These are phyloP conservation scores for Amaranthus hypochondriacus DNA, from an alignment of 148 eudicot genomes.

Conservation along the genomic window DNA sequence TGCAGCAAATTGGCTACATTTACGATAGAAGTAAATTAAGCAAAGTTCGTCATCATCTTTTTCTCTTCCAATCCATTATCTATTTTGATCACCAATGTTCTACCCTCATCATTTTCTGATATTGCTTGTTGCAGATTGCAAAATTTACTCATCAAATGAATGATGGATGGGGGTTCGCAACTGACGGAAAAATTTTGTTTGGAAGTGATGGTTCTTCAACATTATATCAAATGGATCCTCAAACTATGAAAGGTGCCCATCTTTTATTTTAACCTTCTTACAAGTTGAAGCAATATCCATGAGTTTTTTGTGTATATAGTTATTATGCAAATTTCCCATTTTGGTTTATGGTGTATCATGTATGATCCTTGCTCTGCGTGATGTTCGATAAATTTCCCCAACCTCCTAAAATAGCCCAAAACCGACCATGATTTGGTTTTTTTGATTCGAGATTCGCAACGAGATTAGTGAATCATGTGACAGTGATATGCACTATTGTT, in stretches of 20 bases:
- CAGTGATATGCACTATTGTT: no score
- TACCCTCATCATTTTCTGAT: no score
- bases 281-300: not conserved
- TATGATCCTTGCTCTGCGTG: not conserved
- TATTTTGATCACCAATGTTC: not conserved
- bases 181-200: constrained; percentile 72
- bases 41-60: constrained; percentile 59
- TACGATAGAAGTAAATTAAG: constrained; percentile 70
- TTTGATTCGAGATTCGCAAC: no score
- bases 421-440: no score
- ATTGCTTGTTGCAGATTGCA: constrained; percentile 44
- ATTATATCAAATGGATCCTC: constrained; percentile 73
- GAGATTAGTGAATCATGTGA: no score
- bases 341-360: not conserved
- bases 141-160: constrained; percentile 72
- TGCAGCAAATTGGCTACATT: constrained; percentile 77
- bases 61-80: constrained; percentile 2
- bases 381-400: not conserved
- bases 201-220: constrained; percentile 95
- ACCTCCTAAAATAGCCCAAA: not conserved
- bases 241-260: constrained; percentile 62
- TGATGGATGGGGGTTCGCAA: constrained; percentile 98
- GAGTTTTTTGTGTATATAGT: not conserved
- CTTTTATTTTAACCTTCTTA: not conserved
- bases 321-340: not conserved